Evolutionary conservation across 2,329 filamentous ascomycete genomes (phyloP), one percentile per base, ranked within the genome.

Genomic region (Colletotrichum sp.): DNA sequence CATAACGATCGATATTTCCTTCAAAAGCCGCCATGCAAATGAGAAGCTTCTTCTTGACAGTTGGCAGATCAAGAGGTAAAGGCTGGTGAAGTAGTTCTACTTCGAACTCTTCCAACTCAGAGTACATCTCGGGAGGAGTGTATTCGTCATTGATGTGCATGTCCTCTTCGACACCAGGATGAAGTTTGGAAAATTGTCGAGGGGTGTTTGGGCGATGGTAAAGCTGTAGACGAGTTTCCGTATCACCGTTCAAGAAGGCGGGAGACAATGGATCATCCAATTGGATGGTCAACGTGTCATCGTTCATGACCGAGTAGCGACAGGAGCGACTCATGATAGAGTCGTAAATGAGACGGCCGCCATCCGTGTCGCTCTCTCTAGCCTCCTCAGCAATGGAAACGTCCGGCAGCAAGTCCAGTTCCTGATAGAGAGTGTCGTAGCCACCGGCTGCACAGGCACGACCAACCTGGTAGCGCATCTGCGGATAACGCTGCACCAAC

Each of bases 1-100:
- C 62, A 52, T 87, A 87, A 24, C 84, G 81, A 70, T 88, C 85
- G 22, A 87, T 78, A 28, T 87, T 79, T 16, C 85, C 85, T 15
- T 82, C 71, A 52, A 83, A 85, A 5, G 84, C 85, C 1, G 85
- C 84, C 77, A 84, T 81, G 8, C 81, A 75, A 48, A 86, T 84
- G 8, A 87, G 80, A 2, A 84, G 62, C 65, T 86, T 82, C 72
- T 87, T 87, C 67, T 84, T 79, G 3, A 81, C 77, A 0, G 78
- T 78, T 8, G 85, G 86, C 6, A 86, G 80, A 74, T 86, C 81
- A 6, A 55, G 52, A 6, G 84, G 85, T 2, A 87, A 80, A 10
- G 84, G 84, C 3, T 66, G 63, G 26, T 80, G 82, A 3, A 86
- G 79, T 2, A 84, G 76, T 8, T 57, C 30, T 26, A 22, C 59